These are phyloP conservation scores for Stentor coeruleus DNA, from an alignment of 73 alveolate species.

Conservation along the genomic window DNA sequence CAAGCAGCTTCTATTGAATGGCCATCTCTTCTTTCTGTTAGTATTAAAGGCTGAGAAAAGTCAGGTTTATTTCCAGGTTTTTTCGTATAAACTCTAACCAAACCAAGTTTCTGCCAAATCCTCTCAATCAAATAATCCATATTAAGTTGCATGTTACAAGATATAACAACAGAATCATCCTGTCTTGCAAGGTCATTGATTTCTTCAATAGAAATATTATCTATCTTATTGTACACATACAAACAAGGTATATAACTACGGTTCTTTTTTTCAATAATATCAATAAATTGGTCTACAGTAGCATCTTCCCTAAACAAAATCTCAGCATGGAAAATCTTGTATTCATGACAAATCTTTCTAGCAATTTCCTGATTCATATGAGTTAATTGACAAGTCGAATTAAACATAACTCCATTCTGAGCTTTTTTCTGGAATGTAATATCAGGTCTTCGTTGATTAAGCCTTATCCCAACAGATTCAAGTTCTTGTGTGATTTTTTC, in stretches of 20 bases:
- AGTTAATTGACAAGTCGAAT: conserved; percentile 87
- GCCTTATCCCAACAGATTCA: conserved; percentile 98
- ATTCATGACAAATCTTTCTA: conserved; percentile 87
- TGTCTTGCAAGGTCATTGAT: conserved; percentile 88
- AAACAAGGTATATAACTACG: conserved; percentile 95
- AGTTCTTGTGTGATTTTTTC: conserved; percentile 90
- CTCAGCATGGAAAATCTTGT: conserved; percentile 92
- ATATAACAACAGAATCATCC: conserved; percentile 83
- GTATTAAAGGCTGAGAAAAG: conserved; percentile 89
- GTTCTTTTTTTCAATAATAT: conserved; percentile 91
- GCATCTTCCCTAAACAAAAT: conserved; percentile 94
- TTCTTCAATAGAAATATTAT: conserved; percentile 96
- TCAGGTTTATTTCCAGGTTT: conserved; percentile 96
- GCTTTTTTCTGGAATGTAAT: conserved; percentile 81
- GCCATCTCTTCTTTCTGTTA: conserved; percentile 95
- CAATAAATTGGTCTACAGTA: conserved; percentile 96
- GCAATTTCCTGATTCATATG: conserved; percentile 92
- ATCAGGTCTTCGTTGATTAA: conserved; percentile 93
- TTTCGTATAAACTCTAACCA: conserved; percentile 97
- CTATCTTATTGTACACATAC: conserved; percentile 96
- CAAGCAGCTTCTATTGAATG: conserved; percentile 78
- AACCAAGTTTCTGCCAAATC: conserved; percentile 96
- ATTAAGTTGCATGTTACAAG: conserved; percentile 84
- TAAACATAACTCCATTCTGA: conserved; percentile 83
- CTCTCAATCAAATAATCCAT: conserved; percentile 83